phyloP scores from a whole-genome alignment of 73 alveolate genomes.

The Tetrahymena thermophila region DNA sequence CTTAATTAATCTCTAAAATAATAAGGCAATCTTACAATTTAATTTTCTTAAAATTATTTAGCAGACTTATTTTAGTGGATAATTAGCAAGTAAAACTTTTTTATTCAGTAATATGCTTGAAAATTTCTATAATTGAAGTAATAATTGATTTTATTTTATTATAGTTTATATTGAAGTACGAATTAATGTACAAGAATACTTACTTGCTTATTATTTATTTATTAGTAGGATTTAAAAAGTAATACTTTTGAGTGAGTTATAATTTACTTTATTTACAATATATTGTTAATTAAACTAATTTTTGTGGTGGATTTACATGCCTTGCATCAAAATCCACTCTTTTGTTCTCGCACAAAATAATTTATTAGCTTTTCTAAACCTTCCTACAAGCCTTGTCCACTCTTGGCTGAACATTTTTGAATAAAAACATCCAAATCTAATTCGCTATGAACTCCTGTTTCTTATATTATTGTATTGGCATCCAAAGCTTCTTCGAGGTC shows the following conservation, averaged over 20 bases:
- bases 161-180: neutral
- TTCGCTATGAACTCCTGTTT: neutral
- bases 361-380: neutral
- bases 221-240: neutral
- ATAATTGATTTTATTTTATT: too few species aligned
- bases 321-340: neutral
- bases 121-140: too few species aligned
- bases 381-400: neutral
- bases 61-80: too few species aligned
- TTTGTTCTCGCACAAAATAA: neutral
- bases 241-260: neutral
- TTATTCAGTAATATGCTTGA: too few species aligned
- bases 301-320: neutral
- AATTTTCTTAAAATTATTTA: too few species aligned
- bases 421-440: neutral
- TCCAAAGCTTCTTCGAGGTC: neutral
- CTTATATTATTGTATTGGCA: neutral
- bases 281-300: neutral
- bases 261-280: neutral
- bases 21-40: too few species aligned
- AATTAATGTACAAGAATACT: neutral
- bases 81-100: too few species aligned
- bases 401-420: neutral
- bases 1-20: too few species aligned
- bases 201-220: too few species aligned